Conservation (phyloP, 2,329 filamentous ascomycete genomes). For the Cladosporium sp. region DNA sequence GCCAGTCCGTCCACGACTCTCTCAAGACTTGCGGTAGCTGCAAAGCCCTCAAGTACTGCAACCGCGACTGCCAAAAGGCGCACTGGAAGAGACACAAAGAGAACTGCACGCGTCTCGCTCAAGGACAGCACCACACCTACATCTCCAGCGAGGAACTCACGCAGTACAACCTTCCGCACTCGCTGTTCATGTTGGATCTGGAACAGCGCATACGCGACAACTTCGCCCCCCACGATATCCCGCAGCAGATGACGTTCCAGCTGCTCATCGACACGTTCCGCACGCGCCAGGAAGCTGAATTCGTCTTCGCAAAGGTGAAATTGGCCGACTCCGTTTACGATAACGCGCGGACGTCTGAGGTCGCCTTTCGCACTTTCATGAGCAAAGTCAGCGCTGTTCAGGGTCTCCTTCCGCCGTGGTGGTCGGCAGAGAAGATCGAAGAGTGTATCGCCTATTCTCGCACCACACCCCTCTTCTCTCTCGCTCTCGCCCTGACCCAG, state of each 20-base stretch:
- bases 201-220: constrained; percentile 16
- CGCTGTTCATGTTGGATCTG: too few species aligned
- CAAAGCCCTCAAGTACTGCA: constrained; percentile 30
- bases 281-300: constrained; percentile 19
- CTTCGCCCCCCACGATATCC: constrained; percentile 20
- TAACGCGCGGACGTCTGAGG: constrained; percentile 9
- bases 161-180: too few species aligned
- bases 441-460: constrained; percentile 14
- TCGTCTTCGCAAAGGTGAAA: constrained; percentile 14
- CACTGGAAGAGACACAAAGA: constrained; percentile 35
- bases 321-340: constrained; percentile 17
- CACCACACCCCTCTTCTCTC: too few species aligned
- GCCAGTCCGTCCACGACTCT: not conserved
- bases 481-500: too few species aligned
- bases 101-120: constrained; percentile 17
- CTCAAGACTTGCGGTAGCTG: constrained; percentile 30
- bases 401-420: constrained; percentile 18
- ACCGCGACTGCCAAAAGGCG: constrained; percentile 31
- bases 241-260: constrained; percentile 20
- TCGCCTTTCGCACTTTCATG: constrained; percentile 16
- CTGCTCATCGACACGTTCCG: constrained; percentile 24
- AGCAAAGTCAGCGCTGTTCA: constrained; percentile 13
- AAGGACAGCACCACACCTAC: not conserved
- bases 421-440: constrained; percentile 15
- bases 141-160: not conserved